These are phyloP conservation scores for Dictyostelium brefeldianum DNA, from an alignment of 78 protist genomes.

Conservation along the genomic window DNA sequence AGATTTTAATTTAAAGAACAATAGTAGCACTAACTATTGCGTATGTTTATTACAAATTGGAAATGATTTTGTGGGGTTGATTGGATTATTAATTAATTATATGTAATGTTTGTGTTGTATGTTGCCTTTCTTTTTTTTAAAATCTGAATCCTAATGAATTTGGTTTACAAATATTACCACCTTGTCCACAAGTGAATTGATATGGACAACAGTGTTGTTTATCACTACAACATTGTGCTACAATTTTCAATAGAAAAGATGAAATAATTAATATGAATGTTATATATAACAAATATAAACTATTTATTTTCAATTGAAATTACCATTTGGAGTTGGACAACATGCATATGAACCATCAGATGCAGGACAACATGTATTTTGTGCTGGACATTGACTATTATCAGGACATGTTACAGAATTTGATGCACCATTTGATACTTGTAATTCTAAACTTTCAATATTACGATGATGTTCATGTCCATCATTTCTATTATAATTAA, in stretches of 20 bases:
- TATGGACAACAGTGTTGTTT: conserved; percentile 49
- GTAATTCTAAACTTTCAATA: neutral
- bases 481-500: neutral
- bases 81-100: too few relatives aligned
- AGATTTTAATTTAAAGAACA: neutral
- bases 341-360: conserved; percentile 40
- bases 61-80: too few relatives aligned
- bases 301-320: neutral
- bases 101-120: neutral
- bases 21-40: conserved; percentile 26
- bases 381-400: conserved; percentile 8
- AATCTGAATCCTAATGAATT: neutral
- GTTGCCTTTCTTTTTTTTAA: neutral
- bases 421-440: neutral
- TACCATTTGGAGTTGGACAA: conserved; percentile 29
- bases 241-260: too few relatives aligned
- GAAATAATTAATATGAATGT: neutral
- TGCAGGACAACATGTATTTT: conserved; percentile 31
- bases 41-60: too few relatives aligned
- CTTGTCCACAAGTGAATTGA: conserved; percentile 24
- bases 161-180: conserved; percentile 46
- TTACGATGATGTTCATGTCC: neutral
- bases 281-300: neutral
- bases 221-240: neutral
- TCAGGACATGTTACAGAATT: conserved; percentile 28